Evolutionary conservation across 192 early-diverging fungal species (phyloP), one percentile per base, ranked within the genome.

Genomic region (Coemansia brasiliensis): DNA sequence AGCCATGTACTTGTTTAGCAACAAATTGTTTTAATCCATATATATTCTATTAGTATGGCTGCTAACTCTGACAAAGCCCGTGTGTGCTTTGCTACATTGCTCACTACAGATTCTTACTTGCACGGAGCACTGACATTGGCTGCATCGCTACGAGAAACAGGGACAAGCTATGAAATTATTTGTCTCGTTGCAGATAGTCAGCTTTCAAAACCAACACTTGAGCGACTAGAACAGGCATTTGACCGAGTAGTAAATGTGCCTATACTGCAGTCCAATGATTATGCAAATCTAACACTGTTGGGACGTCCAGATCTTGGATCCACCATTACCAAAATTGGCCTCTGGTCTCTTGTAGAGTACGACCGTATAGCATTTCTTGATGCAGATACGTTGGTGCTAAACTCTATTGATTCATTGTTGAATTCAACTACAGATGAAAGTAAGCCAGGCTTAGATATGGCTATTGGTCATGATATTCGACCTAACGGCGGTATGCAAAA

Each of bases 251-350:
- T 94, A 39, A 70, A 69, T 48, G 90, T 94, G 27, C 82, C 84
- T 5, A 67, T 83, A 26, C 63, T 94, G n/a, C 67, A 82, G 35
- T 88, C 90, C 8, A 54, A 59, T 18, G 82, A 88, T 27, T 39
- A 40, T 0, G 65, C 26, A 27, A 67, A 65, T 37, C 40, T 79
- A 39, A 61, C 64, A 39, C 53, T 98, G 17, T 83, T 98, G 12
- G 94, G 93, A 27, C 80, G 95, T 5, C 88, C 89, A 2, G 95
- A 98, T 44, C 86, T 98, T 1, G 90, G 90, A 55, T 77, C 89
- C 25, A 95, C 95, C 0, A 87, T 88, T 38, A 94, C 93, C 43
- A 98, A 98, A 71, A 81, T 95, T 29, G 88, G 92, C 37, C 83
- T 90, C 4, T 95, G 90, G 80, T 69, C 84, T n/a, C 84, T 92